These are phyloP conservation scores for Tylopilus felleus DNA, from an alignment of 768 basidiomycete species.

Conservation along the genomic window DNA sequence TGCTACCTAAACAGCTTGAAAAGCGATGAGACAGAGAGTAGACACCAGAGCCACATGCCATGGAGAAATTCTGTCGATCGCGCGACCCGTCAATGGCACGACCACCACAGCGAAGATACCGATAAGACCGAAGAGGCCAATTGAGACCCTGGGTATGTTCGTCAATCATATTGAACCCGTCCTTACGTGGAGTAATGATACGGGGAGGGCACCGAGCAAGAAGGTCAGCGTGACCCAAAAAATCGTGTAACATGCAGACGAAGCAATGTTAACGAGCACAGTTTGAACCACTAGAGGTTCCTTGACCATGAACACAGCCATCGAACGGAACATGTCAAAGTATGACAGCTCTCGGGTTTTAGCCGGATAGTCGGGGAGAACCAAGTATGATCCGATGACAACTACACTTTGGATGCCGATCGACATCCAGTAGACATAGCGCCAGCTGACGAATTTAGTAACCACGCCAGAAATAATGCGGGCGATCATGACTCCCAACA, in stretches of 20 bases:
- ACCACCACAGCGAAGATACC: conserved; percentile 64
- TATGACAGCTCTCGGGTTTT: neutral
- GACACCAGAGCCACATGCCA: conserved; percentile 69
- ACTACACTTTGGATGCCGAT: neutral
- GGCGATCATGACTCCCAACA: neutral
- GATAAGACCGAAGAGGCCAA: conserved; percentile 60
- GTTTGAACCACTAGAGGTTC: neutral
- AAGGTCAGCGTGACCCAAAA: conserved; percentile 78
- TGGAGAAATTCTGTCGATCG: conserved; percentile 61
- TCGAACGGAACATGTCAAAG: neutral
- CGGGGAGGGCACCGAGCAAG: conserved; percentile 64
- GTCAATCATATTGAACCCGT: neutral
- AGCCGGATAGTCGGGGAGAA: neutral
- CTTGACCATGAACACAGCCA: neutral
- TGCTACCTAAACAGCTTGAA: conserved; percentile 58
- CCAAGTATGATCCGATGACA: neutral
- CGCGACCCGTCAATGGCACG: conserved; percentile 63
- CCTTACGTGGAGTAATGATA: conserved; percentile 68
- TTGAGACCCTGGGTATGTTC: conserved; percentile 28
- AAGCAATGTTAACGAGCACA: neutral
- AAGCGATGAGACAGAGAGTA: conserved; percentile 42
- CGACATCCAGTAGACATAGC: neutral
- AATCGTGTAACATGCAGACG: conserved; percentile 35
- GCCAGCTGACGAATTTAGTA: neutral
- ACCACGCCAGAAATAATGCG: neutral